Evolutionary conservation across 202 grass and related monocot genomes (phyloP), one percentile per base, ranked within the genome.

Genomic region (Schoenoplectus tabernaemontani): DNA sequence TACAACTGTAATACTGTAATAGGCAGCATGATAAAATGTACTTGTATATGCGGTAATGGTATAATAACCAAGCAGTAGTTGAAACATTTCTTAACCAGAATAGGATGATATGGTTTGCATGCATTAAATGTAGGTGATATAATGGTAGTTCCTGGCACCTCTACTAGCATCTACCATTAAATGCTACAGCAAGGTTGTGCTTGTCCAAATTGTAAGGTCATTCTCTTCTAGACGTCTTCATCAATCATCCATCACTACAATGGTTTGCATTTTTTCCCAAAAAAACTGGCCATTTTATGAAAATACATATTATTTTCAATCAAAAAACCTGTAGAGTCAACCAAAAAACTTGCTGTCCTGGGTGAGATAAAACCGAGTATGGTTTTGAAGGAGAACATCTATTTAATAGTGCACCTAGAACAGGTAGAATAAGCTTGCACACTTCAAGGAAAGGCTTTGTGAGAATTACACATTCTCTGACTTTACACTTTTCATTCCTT

Each of bases 341-440:
- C 28, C 60, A n/a, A 63, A 32, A 13, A 63, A 63, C 60, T 16
- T 63, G 30, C 13, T 32, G 12, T 63, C 60, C 5, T 64, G 30
- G 61, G 32, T 64, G 60, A 63, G 60, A 63, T 17, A 5, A 13
- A 64, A 37, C 61, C 32, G 0, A 13, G 13, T 38, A 42, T 1
- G 22, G 59, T 62, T 62, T 12, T 5, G 12, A 32, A 62, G 12
- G 11, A 67, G 9, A 68, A 68, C 19, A 68, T 43, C 20, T 10
- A 43, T 66, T 34, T 59, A 80, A 1, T 44, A 44, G 0, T 60
- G 69, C 89, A 92, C 93, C 93, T 90, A 96, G 62, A 46, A 96
- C 86, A 3, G 90, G 93, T 37, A 96, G 84, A 63, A 96, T 90
- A 63, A 87, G 88, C 72, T 89, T 92, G 93, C 93, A 96, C 41